These are phyloP conservation scores for Geotrichum restrictum DNA, from an alignment of 1,139 yeast species.

Conservation along the genomic window DNA sequence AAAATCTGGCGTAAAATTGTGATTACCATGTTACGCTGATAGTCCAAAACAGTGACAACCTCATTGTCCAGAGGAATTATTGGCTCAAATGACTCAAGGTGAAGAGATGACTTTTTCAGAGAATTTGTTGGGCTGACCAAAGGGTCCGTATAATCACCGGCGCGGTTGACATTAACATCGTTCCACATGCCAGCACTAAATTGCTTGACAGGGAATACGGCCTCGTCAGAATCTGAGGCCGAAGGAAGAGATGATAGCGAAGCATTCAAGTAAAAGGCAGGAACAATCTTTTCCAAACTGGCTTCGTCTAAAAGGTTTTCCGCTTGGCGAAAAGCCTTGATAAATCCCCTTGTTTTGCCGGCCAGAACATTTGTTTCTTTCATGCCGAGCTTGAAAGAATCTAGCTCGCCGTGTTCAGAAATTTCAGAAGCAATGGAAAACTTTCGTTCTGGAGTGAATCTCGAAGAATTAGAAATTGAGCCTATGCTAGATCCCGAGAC, in stretches of 20 bases:
- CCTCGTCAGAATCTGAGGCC: conserved; percentile 19
- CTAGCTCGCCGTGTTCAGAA: conserved; percentile 18
- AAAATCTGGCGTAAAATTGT: conserved; percentile 22
- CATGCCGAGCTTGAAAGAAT: conserved; percentile 16
- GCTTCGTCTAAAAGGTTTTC: conserved; percentile 5
- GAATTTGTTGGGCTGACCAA: conserved; percentile 5
- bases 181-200: conserved; percentile 30
- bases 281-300: neutral
- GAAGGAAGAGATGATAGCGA: neutral
- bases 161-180: conserved; percentile 24
- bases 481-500: conserved; percentile 17
- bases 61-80: conserved; percentile 27
- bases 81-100: conserved; percentile 27
- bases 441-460: conserved; percentile 13
- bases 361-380: conserved; percentile 16
- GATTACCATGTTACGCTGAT: conserved; percentile 23
- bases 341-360: conserved; percentile 14
- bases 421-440: conserved; percentile 19
- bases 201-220: conserved; percentile 27
- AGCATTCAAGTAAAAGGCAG: neutral
- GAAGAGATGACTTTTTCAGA: conserved; percentile 15
- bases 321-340: conserved; percentile 13
- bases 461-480: conserved; percentile 12
- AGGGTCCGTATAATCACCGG: conserved; percentile 23
- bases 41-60: conserved; percentile 24